A percentile compares a stretch with the other conserved stretches of the same genome.
Evolutionary conservation across 331 rosid species (phyloP).

Genomic region (Malus hybrid): DNA sequence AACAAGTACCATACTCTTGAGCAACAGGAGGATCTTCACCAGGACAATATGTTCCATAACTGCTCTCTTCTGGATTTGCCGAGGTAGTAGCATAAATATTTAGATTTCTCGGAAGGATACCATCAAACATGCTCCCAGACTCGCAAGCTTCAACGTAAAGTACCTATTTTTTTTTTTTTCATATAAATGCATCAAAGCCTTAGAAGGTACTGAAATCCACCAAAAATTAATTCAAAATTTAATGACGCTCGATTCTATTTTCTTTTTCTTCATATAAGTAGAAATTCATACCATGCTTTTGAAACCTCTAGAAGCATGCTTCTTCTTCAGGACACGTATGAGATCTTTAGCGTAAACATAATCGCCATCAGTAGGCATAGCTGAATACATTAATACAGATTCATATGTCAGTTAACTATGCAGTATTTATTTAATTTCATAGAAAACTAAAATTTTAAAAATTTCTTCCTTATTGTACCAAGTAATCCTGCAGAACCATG

Average conservation of each 20-base stretch:
- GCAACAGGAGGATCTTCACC: neutral
- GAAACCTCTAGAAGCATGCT: slow-evolving; percentile 37
- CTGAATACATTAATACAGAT: slow-evolving; percentile 12
- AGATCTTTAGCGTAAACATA: slow-evolving; percentile 25
- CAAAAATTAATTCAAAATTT: neutral
- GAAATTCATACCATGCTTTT: slow-evolving; percentile 36
- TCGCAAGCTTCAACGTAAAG: slow-evolving; percentile 77
- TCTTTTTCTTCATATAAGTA: too few species aligned
- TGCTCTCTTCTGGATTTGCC: slow-evolving; percentile 38
- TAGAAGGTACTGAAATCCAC: neutral
- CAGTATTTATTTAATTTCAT: neutral
- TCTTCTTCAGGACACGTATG: slow-evolving; percentile 34
- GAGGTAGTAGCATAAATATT: slow-evolving; percentile 55
- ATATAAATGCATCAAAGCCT: neutral
- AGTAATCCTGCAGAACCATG: slow-evolving; percentile 50
- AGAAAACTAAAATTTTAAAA: neutral
- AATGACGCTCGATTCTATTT: too few species aligned
- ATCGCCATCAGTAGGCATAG: slow-evolving; percentile 20
- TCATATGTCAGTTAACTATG: neutral
- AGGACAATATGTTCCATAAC: slow-evolving; percentile 52
- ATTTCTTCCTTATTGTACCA: slow-evolving; percentile 12
- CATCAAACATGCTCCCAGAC: slow-evolving; percentile 69
- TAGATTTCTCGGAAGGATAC: slow-evolving; percentile 46
- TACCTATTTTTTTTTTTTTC: slow-evolving; percentile 17
- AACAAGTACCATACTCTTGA: slow-evolving; percentile 26